Percentiles rank a stretch among this genome's conserved stretches.
These are phyloP conservation scores for Aspergillus aculeatus DNA, from an alignment of 2,329 filamentous ascomycete genomes.

Conservation along the genomic window DNA sequence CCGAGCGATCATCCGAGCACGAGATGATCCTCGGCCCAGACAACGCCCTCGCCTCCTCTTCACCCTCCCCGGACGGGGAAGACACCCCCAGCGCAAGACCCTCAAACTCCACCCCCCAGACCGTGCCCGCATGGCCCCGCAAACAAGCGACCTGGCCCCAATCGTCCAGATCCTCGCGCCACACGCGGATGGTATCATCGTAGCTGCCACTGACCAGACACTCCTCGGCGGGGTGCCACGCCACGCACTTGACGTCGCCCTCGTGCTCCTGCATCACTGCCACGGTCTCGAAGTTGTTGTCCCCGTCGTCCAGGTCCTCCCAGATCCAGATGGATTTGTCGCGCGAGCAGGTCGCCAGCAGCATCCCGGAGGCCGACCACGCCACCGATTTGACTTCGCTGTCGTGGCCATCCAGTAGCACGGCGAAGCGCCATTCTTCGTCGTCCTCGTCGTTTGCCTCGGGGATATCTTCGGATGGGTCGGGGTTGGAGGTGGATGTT, in stretches of 20 bases:
- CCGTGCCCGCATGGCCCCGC: slow-evolving; percentile 77
- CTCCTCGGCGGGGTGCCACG: slow-evolving; percentile 81
- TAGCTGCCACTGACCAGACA: slow-evolving; percentile 89
- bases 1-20: slow-evolving; percentile 79
- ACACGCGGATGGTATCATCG: slow-evolving; percentile 85
- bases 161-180: slow-evolving; percentile 87
- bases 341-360: slow-evolving; percentile 83
- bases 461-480: slow-evolving; percentile 15
- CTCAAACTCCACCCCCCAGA: slow-evolving; percentile 80
- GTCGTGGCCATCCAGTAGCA: slow-evolving; percentile 92
- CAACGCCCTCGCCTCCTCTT: slow-evolving; percentile 16
- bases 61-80: neutral
- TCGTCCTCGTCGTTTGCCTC: slow-evolving; percentile 61
- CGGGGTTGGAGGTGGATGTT: neutral
- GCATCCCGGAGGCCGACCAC: slow-evolving; percentile 62
- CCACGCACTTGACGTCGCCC: slow-evolving; percentile 90
- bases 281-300: slow-evolving; percentile 95
- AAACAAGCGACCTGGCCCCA: slow-evolving; percentile 87
- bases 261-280: slow-evolving; percentile 93
- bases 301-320: slow-evolving; percentile 83
- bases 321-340: slow-evolving; percentile 98
- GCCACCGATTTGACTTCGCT: slow-evolving; percentile 87
- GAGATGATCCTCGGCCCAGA: slow-evolving; percentile 65
- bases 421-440: slow-evolving; percentile 88
- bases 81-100: slow-evolving; percentile 15